Evolutionary conservation across 2,329 filamentous ascomycete species (phyloP).

Genomic region (Claviceps sp.): DNA sequence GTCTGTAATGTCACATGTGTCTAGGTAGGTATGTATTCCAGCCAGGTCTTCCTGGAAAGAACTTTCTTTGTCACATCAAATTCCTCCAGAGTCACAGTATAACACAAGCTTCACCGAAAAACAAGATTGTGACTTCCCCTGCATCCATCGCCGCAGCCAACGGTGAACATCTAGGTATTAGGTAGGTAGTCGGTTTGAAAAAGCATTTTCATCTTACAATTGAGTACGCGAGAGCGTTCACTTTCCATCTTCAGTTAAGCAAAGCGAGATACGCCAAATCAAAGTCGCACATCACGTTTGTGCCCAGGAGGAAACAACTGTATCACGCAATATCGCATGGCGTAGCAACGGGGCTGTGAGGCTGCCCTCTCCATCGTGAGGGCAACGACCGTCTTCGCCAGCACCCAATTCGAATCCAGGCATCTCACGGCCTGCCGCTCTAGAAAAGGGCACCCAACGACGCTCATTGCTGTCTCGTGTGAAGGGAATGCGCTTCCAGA

Average conservation of each 20-base stretch:
- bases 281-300: no score
- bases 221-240: background rate
- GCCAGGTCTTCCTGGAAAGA: no score
- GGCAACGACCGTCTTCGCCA: constrained; percentile 24
- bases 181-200: background rate
- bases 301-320: background rate
- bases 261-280: background rate
- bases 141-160: background rate
- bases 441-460: constrained; percentile 35
- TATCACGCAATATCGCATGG: constrained; percentile 10
- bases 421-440: constrained; percentile 24
- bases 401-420: constrained; percentile 19
- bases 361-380: constrained; percentile 27
- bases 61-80: background rate
- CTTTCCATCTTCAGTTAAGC: background rate
- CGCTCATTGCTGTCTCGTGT: constrained; percentile 26
- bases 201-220: background rate
- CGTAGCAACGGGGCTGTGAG: constrained; percentile 22
- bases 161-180: background rate
- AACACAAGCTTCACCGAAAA: background rate
- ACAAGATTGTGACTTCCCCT: background rate
- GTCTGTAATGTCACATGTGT: no score
- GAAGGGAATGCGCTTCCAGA: constrained; percentile 38
- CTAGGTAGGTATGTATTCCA: no score
- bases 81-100: background rate